These are phyloP conservation scores for Mollisiaceae sp. DNA, from an alignment of 2,329 filamentous ascomycete species.

Conservation along the genomic window DNA sequence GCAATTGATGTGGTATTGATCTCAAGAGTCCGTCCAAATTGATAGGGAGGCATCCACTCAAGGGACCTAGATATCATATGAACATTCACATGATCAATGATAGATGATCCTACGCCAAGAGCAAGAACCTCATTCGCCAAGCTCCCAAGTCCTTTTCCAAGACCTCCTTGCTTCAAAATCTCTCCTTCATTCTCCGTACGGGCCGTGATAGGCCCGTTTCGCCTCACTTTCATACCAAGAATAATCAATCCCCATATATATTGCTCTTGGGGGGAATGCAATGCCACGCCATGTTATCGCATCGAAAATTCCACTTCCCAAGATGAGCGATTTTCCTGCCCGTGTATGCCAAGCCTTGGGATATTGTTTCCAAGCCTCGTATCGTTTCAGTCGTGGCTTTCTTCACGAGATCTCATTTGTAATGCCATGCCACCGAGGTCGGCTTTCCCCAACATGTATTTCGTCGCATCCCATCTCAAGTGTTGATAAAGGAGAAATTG, in stretches of 20 bases:
- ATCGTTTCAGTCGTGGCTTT: background rate
- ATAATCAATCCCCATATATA: background rate
- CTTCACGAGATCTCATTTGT: too few species aligned
- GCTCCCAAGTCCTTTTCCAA: constrained; percentile 2
- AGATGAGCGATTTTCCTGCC: background rate
- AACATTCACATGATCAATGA: background rate
- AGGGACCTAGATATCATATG: too few species aligned
- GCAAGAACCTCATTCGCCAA: background rate
- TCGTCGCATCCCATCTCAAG: too few species aligned
- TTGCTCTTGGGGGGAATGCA: background rate
- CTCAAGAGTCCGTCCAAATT: background rate
- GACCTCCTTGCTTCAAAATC: background rate
- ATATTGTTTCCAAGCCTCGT: constrained; percentile 7
- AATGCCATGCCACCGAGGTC: too few species aligned
- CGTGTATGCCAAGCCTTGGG: background rate
- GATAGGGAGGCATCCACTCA: too few species aligned
- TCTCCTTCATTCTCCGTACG: background rate
- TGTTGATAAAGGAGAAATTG: too few species aligned
- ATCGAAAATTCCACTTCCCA: background rate
- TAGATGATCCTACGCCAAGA: background rate
- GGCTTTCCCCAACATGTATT: too few species aligned
- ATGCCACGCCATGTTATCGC: background rate
- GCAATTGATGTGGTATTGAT: background rate
- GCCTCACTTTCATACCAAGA: background rate
- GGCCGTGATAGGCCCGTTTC: background rate